Conservation (phyloP, 345 rosid species). For the Mercurialis annua region DNA sequence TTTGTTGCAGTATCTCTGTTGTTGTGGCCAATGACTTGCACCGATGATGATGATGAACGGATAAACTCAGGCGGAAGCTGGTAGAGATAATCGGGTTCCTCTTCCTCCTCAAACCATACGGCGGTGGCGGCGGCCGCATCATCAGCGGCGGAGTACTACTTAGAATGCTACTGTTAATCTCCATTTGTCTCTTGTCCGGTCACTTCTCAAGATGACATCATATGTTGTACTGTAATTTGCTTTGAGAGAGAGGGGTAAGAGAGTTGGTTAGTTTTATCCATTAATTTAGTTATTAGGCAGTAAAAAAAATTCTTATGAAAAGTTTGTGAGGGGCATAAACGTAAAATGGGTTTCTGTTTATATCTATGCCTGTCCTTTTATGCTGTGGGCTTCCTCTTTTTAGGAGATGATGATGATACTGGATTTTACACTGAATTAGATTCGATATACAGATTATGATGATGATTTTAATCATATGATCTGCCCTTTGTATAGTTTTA, state of each 20-base stretch:
- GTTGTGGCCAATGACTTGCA: neutral
- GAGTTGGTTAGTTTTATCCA: neutral
- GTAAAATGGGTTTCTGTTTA: neutral
- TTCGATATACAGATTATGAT: neutral
- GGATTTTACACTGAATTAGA: neutral
- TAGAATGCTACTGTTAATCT: too few relatives aligned
- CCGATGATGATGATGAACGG: too few relatives aligned
- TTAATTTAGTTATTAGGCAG: neutral
- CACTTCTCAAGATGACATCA: too few relatives aligned
- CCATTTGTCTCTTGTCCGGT: too few relatives aligned
- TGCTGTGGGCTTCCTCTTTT: neutral
- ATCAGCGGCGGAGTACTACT: too few relatives aligned
- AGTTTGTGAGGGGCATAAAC: constrained; percentile 9
- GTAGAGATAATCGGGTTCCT: too few relatives aligned
- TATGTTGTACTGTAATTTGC: too few relatives aligned
- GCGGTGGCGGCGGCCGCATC: too few relatives aligned
- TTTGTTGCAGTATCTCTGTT: neutral
- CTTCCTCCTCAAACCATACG: too few relatives aligned
- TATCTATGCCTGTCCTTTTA: constrained; percentile 1
- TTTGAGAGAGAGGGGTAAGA: too few relatives aligned
- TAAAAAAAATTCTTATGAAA: neutral
- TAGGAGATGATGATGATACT: neutral
- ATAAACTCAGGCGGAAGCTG: neutral
- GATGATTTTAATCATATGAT: neutral
- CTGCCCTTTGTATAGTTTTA: neutral